Evolutionary conservation across 202 grass and related monocot genomes (phyloP), one percentile per base, ranked within the genome.

Genomic region (Panicum hallii): DNA sequence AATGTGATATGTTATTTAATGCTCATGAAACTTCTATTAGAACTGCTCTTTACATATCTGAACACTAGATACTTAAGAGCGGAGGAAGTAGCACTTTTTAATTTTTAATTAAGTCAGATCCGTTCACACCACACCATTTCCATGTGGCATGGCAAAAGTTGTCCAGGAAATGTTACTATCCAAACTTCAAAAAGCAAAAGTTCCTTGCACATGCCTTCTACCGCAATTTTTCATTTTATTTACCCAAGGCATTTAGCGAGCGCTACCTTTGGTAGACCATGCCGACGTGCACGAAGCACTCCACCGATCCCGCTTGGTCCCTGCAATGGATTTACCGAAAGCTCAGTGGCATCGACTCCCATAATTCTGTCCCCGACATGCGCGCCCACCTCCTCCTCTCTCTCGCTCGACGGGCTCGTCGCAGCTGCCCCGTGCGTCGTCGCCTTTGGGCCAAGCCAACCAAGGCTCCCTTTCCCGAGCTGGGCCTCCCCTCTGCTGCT

Each of bases 321-420:
- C 58, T 62, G 58, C 60, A 32, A 32, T 34, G 71, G 50, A 56
- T 55, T 41, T 55, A 38, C 22, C 19, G 87, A 82, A 77, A 48
- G 64, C 80, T 64, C 38, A 75, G 45, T 28, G 15, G 78, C 78
- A 53, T 84, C 74, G 75, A 26, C 67, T 70, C 65, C 43, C 83
- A 74, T 57, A 43, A 78, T 91, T 49, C 68, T 87, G 74, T 75
- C 67, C 17, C 84, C 84, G 44, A 41, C 67, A 34, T 69, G 44
- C 49, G 52, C 69, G 64, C 28, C 72, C 71, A 68, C 22, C 58
- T 7, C 44, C 60, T 23, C 28, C 34, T 42, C 73, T 42, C 34
- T 34, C n/a, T 42, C 58, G 53, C 22, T n/a, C 52, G 26, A 78
- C 26, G 79, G 79, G 84, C 88, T 86, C 66, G 22, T 70, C 64